Percentiles rank a stretch among this genome's conserved stretches.
These are phyloP conservation scores for Ustilago trichophora DNA, from an alignment of 1,284 basidiomycete species.

Conservation along the genomic window DNA sequence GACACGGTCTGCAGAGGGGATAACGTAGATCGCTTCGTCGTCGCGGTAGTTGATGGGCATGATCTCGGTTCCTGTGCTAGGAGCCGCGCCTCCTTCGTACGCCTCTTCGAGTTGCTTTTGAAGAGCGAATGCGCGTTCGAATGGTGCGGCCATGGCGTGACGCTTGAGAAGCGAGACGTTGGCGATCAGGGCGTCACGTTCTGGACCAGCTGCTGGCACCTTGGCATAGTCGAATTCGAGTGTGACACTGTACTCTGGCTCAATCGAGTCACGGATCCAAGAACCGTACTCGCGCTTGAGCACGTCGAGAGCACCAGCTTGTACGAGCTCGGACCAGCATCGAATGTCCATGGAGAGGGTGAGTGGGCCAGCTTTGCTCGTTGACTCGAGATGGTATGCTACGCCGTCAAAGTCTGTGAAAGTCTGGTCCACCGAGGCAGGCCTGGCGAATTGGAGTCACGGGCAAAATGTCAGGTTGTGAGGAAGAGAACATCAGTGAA, in stretches of 20 bases:
- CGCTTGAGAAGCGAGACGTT: conserved; percentile 89
- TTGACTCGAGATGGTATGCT: conserved; percentile 84
- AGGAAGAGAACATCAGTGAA: no score
- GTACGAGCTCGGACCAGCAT: conserved; percentile 92
- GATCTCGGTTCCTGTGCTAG: conserved; percentile 73
- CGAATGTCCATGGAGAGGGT: conserved; percentile 91
- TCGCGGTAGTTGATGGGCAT: conserved; percentile 91
- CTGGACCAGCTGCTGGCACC: conserved; percentile 76
- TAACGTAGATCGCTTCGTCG: conserved; percentile 95
- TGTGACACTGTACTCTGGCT: conserved; percentile 89
- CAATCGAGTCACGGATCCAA: conserved; percentile 72
- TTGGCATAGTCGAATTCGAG: conserved; percentile 87
- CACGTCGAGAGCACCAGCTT: conserved; percentile 84
- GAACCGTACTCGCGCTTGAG: conserved; percentile 85
- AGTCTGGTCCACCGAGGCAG: conserved; percentile 87
- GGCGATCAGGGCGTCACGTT: conserved; percentile 74
- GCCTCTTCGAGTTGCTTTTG: conserved; percentile 83
- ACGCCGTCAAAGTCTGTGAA: conserved; percentile 99
- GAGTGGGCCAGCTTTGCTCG: conserved; percentile 75
- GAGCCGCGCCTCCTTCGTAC: conserved; percentile 68
- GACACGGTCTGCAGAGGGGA: conserved; percentile 91
- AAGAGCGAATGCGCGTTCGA: conserved; percentile 86
- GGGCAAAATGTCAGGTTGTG: no score
- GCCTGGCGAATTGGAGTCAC: conserved; percentile 75
- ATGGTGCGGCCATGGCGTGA: conserved; percentile 92